Conservation (phyloP, 306 rosid species). For the Pyrus pyrifolia region DNA sequence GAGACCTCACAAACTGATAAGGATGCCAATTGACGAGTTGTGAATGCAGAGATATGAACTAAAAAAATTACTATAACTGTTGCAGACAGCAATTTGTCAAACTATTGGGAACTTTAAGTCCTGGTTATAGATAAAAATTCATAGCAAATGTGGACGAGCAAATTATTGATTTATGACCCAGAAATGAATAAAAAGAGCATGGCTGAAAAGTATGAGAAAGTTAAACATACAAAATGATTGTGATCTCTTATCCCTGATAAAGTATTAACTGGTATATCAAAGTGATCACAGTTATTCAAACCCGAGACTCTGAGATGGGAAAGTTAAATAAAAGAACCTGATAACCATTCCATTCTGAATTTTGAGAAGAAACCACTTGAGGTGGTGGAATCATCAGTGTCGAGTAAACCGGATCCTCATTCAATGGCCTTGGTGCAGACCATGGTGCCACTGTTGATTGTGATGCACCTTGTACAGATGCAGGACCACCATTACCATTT, state of each 20-base stretch:
- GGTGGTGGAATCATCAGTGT: conserved; percentile 60
- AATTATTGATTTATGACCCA: background rate
- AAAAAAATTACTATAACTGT: background rate
- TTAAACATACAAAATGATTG: background rate
- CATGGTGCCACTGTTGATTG: conserved; percentile 49
- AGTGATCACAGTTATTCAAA: background rate
- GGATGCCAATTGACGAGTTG: background rate
- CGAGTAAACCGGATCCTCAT: conserved; percentile 53
- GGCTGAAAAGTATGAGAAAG: background rate
- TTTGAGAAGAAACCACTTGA: conserved; percentile 49
- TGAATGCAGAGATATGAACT: background rate
- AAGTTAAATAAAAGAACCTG: conserved; percentile 40
- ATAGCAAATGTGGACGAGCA: background rate
- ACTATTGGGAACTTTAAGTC: background rate
- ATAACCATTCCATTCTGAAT: conserved; percentile 75
- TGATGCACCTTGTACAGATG: conserved; percentile 45
- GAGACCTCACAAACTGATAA: background rate
- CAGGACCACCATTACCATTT: conserved; percentile 48
- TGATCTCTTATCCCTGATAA: background rate
- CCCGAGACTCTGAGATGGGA: background rate
- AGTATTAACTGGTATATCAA: background rate
- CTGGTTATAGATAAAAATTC: background rate
- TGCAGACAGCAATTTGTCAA: background rate
- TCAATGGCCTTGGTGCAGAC: conserved; percentile 60
- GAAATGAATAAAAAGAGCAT: background rate